Base-by-base conservation (phyloP, 148 eudicot species). In the Pouteria glomerata region DNA sequence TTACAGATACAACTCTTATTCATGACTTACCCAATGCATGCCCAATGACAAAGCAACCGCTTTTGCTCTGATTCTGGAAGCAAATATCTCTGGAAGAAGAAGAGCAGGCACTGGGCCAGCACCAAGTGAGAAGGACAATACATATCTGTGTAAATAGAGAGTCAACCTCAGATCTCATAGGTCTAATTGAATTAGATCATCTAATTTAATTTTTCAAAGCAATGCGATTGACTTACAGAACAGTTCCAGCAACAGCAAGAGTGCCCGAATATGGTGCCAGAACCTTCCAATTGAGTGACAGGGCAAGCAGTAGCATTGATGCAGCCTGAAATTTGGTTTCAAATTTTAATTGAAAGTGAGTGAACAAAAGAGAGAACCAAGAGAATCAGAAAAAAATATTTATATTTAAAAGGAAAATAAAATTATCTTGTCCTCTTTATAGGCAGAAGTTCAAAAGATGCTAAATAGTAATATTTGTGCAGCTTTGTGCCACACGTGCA, bases 51-150 rank as follows among this genome's bases (percentile, higher is more conserved):
- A 82, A n/a, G 98, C 91, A 62, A 95, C 97, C 59, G 98, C 98
- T 78, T 95, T 95, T 68, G 98, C 98, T 80, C 98, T 86, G 63
- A 95, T 95, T 84, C 98, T 89, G 67, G 98, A 95, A 53, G 98
- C 88, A 61, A 95, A 95, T 51, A 95, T 91, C 77, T 95, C 98
- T 2, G 98, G 98, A 71, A 95, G 96, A 58, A 95, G 86, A 75
- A 95, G 97, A 73, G 96, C 97, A 57, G 98, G 98, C 37, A 95
- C 98, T 7, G 98, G 98, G 74, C 98, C 98, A 59, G 97, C 98
- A 47, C 98, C 98, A 57, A 95, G 97, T 47, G 98, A 88, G 72
- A 95, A 95, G 53, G 93, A 95, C 52, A 91, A 80, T 73, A 95
- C 98, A 21, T 95, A 95, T 29, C 98, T 95, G 88, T 57, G 67